Percentiles rank a stretch among this genome's conserved stretches.
phyloP scores from a whole-genome alignment of 768 basidiomycete species.

The Suillus placidus region DNA sequence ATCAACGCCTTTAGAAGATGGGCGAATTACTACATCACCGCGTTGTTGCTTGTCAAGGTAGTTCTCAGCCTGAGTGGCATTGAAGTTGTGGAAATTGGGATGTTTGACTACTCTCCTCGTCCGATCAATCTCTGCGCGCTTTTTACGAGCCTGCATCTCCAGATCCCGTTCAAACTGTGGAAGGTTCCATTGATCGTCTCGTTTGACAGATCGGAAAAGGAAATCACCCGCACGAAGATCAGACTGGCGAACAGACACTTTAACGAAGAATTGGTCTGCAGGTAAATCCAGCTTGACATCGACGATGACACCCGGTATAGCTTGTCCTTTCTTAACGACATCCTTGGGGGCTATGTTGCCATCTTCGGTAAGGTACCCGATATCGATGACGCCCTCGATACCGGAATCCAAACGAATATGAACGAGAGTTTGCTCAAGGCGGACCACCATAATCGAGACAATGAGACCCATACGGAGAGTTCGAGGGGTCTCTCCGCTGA shows the following conservation, averaged over 20 bases:
- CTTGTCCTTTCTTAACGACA: slow-evolving; percentile 75
- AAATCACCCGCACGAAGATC: slow-evolving; percentile 68
- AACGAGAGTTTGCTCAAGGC: slow-evolving; percentile 54
- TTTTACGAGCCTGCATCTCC: slow-evolving; percentile 79
- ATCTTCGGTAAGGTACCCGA: slow-evolving; percentile 60
- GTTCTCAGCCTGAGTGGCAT: slow-evolving; percentile 84
- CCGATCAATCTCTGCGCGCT: slow-evolving; percentile 78
- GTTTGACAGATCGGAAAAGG: slow-evolving; percentile 58
- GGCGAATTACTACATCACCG: slow-evolving; percentile 95
- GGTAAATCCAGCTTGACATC: slow-evolving; percentile 65
- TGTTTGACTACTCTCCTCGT: slow-evolving; percentile 92
- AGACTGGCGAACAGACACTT: slow-evolving; percentile 68
- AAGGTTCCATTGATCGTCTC: slow-evolving; percentile 67
- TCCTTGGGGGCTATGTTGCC: slow-evolving; percentile 42
- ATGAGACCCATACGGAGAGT: slow-evolving; percentile 82
- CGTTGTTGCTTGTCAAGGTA: slow-evolving; percentile 88
- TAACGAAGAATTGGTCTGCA: slow-evolving; percentile 66
- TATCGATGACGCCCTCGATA: slow-evolving; percentile 77
- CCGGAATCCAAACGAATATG: slow-evolving; percentile 89
- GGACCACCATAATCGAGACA: slow-evolving; percentile 71
- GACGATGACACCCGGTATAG: slow-evolving; percentile 78
- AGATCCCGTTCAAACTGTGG: slow-evolving; percentile 65
- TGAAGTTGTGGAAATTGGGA: slow-evolving; percentile 97
- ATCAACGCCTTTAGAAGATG: slow-evolving; percentile 90
- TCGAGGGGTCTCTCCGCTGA: slow-evolving; percentile 85